Evolutionary conservation across 2,329 filamentous ascomycete species (phyloP), one percentile per base, ranked within the genome.

Genomic region (Microsporum audouinii): DNA sequence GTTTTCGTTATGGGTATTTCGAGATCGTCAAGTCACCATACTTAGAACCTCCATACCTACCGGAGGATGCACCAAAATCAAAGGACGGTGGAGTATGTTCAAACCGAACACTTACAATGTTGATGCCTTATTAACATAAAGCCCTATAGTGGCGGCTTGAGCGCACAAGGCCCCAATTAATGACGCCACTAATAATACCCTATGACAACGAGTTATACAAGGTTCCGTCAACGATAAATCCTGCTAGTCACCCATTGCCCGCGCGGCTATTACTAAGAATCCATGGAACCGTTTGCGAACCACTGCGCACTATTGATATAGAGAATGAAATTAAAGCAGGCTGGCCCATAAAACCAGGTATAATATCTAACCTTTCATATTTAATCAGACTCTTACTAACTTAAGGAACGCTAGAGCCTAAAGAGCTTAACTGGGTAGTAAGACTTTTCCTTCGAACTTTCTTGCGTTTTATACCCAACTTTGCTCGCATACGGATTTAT

Each of bases 161-260:
- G n/a, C 29, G 8, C 1, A 38, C 43, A 34, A 14, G 3, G 5
- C 38, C 10, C 51, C 58, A 43, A 12, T 5, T 3, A 10, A 36
- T 4, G 36, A 6, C 2, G n/a, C 38, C 29, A 39, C 55, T 8
- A 10, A 5, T 55, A 5, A 23, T 60, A 33, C 47, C 38, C 5
- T 38, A 57, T 5, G n/a, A 34, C 23, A 36, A 49, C 1, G 14
- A 23, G 7, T 47, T 62, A 27, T 55, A 61, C 29, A 60, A 55
- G 29, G 27, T 39, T 17, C 60, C 57, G 23, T 51, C 57, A 5
- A 62, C 51, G 14, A 31, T 53, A 43, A 47, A 63, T 58, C 43
- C 49, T 12, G 41, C 56, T 45, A 61, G 6, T 27, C 39, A 60
- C 27, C 60, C 62, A n/a, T 55, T 62, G 5, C 62, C 62, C 1